Base-by-base conservation (phyloP, 306 rosid species). In the Cucumis melo region DNA sequence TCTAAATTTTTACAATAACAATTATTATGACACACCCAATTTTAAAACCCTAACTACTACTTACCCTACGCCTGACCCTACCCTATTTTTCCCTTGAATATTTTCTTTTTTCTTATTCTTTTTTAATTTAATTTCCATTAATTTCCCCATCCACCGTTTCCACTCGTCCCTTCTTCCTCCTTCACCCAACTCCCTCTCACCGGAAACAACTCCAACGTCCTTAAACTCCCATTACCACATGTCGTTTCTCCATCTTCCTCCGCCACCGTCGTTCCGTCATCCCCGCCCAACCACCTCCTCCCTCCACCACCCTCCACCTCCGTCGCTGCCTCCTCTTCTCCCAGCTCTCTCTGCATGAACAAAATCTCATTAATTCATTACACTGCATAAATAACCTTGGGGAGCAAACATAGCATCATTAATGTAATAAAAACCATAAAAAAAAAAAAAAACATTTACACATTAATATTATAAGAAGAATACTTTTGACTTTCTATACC, bases 151-250 rank as follows among this genome's bases (percentile, higher is more conserved):
- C 24, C 44, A 9, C 48, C 27, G 11, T 19, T 38, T 8, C 72
- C 72, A 38, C 50, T 65, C 50, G 13, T 9, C 13, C 84, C 83
- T 83, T 82, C 79, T 44, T 87, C 88, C 80, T 89, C 90, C 89
- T 82, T 85, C 82, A 81, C 84, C 76, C 76, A 81, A 42, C 93
- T 58, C 34, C 88, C 74, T 34, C 89, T 83, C 76, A 87, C 70
- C n/a, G 98, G 98, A 73, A 93, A 93, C 79, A 93, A 93, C 56
- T 93, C 87, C 71, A 93, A 96, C 74, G 98, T 93, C 85, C 85
- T 86, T 63, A 88, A 88, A 48, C 91, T 91, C 60, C 78, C 55
- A 2, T 11, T 74, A 13, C 55, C 75, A 58, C 85, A 83, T 42
- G 86, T 70, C 46, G 86, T 78, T 17, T 78, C 51, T 10, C 72